Evolutionary conservation across 2,329 filamentous ascomycete species (phyloP).

Genomic region (Ophiocordyceps sinensis): DNA sequence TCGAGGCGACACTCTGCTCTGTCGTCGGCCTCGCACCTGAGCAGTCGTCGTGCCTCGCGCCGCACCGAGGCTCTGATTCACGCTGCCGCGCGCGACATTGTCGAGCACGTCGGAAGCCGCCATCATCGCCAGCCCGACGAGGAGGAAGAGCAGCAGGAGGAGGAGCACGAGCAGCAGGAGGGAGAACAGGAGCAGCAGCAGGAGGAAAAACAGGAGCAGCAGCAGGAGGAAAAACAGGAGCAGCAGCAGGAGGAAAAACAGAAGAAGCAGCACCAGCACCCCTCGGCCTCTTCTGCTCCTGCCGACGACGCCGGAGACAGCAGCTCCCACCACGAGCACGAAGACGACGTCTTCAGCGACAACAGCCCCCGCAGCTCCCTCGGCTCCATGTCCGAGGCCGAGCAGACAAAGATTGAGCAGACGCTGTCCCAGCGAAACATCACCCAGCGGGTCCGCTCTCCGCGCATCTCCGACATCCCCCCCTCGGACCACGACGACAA

Average conservation of each 20-base stretch:
- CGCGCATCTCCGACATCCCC: constrained; percentile 36
- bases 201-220: too few species aligned
- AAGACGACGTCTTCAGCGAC: constrained; percentile 46
- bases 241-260: too few species aligned
- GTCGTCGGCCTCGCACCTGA: constrained; percentile 9
- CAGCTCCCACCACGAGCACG: constrained; percentile 35
- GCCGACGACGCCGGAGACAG: constrained; percentile 22
- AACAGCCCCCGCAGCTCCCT: constrained; percentile 42
- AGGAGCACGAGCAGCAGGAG: too few species aligned
- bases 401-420: constrained; percentile 19
- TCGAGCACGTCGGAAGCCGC: constrained; percentile 28
- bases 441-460: constrained; percentile 15
- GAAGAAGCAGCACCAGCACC: too few species aligned
- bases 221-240: too few species aligned
- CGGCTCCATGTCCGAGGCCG: constrained; percentile 30
- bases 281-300: constrained; percentile 13
- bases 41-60: constrained; percentile 23
- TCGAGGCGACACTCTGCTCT: constrained; percentile 8
- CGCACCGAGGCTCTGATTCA: constrained; percentile 39
- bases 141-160: too few species aligned
- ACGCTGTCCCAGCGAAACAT: constrained; percentile 13
- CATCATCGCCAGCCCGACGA: too few species aligned
- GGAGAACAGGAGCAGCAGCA: too few species aligned
- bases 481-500: constrained; percentile 29
- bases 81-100: constrained; percentile 34